Base-by-base conservation (phyloP, 306 rosid genomes). In the Canavalia ensiformis region DNA sequence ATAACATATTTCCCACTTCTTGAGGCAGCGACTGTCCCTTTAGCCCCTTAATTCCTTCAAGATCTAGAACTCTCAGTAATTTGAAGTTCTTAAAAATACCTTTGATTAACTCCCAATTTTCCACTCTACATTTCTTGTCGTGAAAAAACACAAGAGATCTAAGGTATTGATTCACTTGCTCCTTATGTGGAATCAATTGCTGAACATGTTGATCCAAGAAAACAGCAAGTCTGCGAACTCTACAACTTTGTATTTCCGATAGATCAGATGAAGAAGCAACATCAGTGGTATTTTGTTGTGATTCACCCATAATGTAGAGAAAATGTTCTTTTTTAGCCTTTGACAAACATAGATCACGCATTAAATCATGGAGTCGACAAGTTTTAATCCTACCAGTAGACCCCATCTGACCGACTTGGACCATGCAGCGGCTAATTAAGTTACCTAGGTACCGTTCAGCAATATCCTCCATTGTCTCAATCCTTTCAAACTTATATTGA, bases 21-120 rank as follows among this genome's bases (percentile, higher is more conserved):
- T 50, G 75, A 7, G 92, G 88, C 77, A 87, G 64, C 2, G 76
- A 75, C 46, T 29, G 57, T 60, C 84, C 83, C 8, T 47, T 67
- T 54, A 8, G 4, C 1, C 81, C 83, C 69, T 33, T 41, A 46
- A 87, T 64, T 57, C 85, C 85, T 73, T 90, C 94, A n/a, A 90
- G 80, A 75, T 90, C 85, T 65, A 90, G 47, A 45, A 88, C 84
- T 77, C 92, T 81, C 6, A 90, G 89, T 47, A 90, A 73, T 81
- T 52, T 75, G 68, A 72, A 81, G 75, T 68, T 69, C 57, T 67
- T 69, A 4, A 57, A 81, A 18, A 88, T 31, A 11, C 12, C 74
- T 29, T 64, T 81, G 33, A 81, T 55, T 67, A 50, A 58, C 34
- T 25, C 2, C 77, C 68, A 83, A 34, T 57, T 49, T 25, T 52